Conservation (phyloP, 345 rosid species). For the Eucalyptus dawsonii region DNA sequence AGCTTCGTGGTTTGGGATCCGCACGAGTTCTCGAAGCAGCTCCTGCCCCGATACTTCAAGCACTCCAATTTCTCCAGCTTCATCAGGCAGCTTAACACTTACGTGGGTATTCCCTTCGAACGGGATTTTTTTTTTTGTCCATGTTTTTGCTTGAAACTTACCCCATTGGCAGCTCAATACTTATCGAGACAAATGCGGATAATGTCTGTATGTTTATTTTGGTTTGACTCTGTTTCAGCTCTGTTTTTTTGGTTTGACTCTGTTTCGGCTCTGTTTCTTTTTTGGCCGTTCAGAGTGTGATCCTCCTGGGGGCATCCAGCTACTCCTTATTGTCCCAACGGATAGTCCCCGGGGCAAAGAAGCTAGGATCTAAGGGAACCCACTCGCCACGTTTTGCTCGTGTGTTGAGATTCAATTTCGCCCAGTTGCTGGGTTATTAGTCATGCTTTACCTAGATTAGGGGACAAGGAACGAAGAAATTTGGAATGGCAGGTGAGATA, state of each 20-base stretch:
- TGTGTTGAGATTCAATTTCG: not conserved
- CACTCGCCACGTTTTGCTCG: not conserved
- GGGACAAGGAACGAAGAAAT: not conserved
- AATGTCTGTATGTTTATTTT: not conserved
- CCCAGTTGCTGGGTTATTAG: not conserved
- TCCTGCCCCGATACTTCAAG: conserved; percentile 59
- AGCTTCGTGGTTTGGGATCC: conserved; percentile 51
- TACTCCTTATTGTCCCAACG: not conserved
- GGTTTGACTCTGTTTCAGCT: not conserved
- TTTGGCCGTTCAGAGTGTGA: not conserved
- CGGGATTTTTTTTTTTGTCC: not conserved
- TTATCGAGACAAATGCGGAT: not conserved
- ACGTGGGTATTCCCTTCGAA: conserved; percentile 10
- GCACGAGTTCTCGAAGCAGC: conserved; percentile 15
- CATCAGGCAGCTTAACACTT: conserved; percentile 56
- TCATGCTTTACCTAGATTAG: not conserved
- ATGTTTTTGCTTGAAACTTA: not conserved
- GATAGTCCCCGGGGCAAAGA: not conserved
- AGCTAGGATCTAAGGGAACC: not conserved
- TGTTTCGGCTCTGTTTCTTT: too few species aligned
- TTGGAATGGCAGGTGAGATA: not conserved
- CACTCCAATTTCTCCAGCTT: conserved; percentile 68
- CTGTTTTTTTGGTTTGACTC: not conserved
- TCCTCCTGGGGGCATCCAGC: not conserved
- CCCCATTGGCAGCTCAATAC: not conserved